Evolutionary conservation across 129 eudicot genomes (phyloP), one percentile per base, ranked within the genome.

Genomic region (Silybum marianum): DNA sequence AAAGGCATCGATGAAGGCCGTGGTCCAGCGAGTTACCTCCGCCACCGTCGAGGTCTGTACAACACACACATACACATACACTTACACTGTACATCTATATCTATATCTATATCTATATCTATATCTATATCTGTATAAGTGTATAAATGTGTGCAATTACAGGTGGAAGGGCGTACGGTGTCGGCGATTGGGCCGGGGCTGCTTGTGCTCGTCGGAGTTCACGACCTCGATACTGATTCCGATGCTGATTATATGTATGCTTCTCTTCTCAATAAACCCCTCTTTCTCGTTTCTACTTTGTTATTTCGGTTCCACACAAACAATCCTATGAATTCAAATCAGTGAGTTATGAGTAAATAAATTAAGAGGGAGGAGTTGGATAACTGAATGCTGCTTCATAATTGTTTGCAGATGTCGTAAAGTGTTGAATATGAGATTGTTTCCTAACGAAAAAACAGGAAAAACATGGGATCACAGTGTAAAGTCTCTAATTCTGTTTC

Each of bases 371-470:
- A 32, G 25, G 51, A 34, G 51, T 71, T 71, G 25, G 26, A 38
- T 36, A 71, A n/a, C 44, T 36, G 75, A 71, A 71, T 71, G 30
- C 54, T 71, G 54, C 19, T 72, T 48, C 16, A 12, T n/a, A 3
- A 48, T 26, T 80, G 40, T 73, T 73, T 68, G 82, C 93, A 92
- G 98, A 88, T 95, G 98, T 68, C 92, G 98, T 66, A 95, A 95
- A 84, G 99, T 95, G 83, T 82, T 95, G 87, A 95, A 91, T 77
- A 95, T 95, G 98, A 89, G 99, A 88, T 87, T 95, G 89, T 95
- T 91, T 74, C 89, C 90, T 26, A 89, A 95, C 84, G 93, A 93
- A 39, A 77, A 51, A 22, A 86, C 92, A 60, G 97, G 92, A 54
- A 93, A 88, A 84, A 73, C 87, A 8, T 95, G 99, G 99, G 99